Conservation (phyloP, 106 monocot genomes). For the Dendrobium nobile region DNA sequence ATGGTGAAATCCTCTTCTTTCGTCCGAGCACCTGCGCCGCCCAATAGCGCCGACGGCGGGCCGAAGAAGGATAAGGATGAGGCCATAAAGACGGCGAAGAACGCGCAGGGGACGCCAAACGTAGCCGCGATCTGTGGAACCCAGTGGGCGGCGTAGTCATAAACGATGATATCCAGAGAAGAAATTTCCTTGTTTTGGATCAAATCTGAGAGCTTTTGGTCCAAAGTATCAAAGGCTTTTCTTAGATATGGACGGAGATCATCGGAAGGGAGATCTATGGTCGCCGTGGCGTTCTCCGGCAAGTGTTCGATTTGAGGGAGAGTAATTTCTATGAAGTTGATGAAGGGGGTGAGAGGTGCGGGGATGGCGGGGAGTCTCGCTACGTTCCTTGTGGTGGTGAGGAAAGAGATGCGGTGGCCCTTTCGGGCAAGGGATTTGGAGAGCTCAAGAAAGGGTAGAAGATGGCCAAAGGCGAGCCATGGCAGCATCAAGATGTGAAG, state of each 20-base stretch:
- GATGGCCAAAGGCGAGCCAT: constrained; percentile 71
- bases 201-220: constrained; percentile 22
- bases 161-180: constrained; percentile 30
- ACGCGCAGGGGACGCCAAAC: constrained; percentile 17
- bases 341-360: not conserved
- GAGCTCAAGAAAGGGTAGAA: constrained; percentile 51
- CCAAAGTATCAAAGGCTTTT: constrained; percentile 39
- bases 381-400: constrained; percentile 41
- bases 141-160: constrained; percentile 47
- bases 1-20: constrained; percentile 3
- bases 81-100: constrained; percentile 17
- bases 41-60: not conserved
- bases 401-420: constrained; percentile 22
- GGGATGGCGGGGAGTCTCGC: not conserved
- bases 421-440: constrained; percentile 27
- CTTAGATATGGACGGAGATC: constrained; percentile 39
- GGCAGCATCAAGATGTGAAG: constrained; percentile 55
- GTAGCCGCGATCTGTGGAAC: constrained; percentile 9
- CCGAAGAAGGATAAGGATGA: constrained; percentile 14
- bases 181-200: constrained; percentile 1
- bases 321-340: constrained; percentile 36
- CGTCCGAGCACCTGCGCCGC: not conserved
- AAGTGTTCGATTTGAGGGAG: constrained; percentile 22
- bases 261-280: constrained; percentile 42
- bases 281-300: constrained; percentile 37